Evolutionary conservation across 1,284 basidiomycete species (phyloP), one percentile per base, ranked within the genome.

Genomic region (Pterulicium gracile): DNA sequence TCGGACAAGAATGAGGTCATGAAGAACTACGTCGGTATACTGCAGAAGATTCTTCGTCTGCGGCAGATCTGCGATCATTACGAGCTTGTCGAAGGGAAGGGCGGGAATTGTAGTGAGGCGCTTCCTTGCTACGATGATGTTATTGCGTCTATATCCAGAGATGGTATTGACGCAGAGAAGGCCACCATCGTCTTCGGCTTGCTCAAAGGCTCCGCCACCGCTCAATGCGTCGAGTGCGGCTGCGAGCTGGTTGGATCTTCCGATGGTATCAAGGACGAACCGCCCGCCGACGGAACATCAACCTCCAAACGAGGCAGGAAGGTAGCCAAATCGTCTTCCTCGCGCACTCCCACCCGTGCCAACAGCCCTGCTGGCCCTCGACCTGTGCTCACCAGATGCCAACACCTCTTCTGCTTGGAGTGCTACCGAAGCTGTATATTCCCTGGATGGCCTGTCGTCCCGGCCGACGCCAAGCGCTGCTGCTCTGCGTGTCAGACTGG

Each of bases 21-120:
- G 81, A 94, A 94, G 76, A 97, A 97, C 61, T 98, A 97, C 57
- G 95, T 96, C 49, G 92, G 93, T 45, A 96, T 98, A 55, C 65
- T 99, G 53, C 94, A 97, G 67, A 94, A 95, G 70, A 87, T 97
- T 48, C 70, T 97, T 46, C 87, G 91, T 5, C 75, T 99, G 32
- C 86, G 96, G 34, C 93, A 98, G 69, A 97, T 97, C 44, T 98
- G 96, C 67, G 91, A 97, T 60, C 94, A 98, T 65, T 88, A 82
- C 54, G 91, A 94, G 55, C 75, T 99, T 24, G 89, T 97, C 1
- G 75, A 87, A 59, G 81, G 81, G 51, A 91, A 90, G 53, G 75
- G 75, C 47, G 65, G 74, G 40, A 70, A 70, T 45, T 56, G 52
- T 70, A 67, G 45, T 54, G 55, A 10, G 68, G 61, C 67, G 23